Evolutionary conservation across 306 rosid species (phyloP).

Genomic region (Myrica gale): DNA sequence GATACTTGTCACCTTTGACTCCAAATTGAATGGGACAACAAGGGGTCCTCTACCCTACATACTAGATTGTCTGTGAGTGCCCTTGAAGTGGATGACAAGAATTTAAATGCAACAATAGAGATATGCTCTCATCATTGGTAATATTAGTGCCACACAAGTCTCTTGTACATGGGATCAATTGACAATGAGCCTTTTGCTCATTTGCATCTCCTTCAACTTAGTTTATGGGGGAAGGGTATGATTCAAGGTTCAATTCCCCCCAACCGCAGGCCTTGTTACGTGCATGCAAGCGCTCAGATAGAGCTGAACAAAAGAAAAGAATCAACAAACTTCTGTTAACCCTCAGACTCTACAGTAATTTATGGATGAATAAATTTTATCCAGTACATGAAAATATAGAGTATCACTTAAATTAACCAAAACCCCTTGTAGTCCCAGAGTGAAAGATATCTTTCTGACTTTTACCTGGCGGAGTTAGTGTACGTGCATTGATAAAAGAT

Average conservation of each 20-base stretch:
- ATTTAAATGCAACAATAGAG: neutral
- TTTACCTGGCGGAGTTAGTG: slow-evolving; percentile 67
- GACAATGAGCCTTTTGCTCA: too few species aligned
- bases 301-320: too few species aligned
- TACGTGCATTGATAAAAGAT: slow-evolving; percentile 75
- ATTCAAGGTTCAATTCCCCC: too few species aligned
- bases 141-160: neutral
- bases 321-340: neutral
- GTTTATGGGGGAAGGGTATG: too few species aligned
- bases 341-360: neutral
- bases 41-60: neutral
- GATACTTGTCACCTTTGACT: neutral
- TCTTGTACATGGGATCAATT: neutral
- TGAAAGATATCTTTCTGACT: slow-evolving; percentile 14
- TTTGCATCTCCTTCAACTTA: too few species aligned
- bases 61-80: neutral
- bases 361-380: neutral
- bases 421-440: neutral
- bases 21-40: neutral
- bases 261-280: too few species aligned
- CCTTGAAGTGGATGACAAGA: neutral
- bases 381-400: neutral
- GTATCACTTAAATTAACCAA: neutral
- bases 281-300: too few species aligned
- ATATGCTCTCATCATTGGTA: neutral